Conservation (phyloP, 768 basidiomycete genomes). For the Megacollybia marginata region DNA sequence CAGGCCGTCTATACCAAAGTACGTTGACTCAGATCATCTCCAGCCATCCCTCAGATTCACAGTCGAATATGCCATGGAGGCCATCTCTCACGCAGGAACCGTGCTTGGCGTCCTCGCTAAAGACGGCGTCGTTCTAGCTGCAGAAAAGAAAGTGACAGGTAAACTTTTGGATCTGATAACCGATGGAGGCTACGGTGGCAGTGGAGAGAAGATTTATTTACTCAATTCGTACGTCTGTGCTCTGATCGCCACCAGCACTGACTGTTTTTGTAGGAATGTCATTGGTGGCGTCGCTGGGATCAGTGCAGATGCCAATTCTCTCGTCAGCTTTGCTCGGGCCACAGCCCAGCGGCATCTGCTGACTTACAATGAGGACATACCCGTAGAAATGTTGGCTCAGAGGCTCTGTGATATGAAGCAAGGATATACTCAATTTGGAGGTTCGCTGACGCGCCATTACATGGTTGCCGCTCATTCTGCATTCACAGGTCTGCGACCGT, state of each 20-base stretch:
- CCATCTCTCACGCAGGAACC: slow-evolving; percentile 92
- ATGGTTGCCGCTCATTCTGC: background rate
- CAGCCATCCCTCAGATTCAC: slow-evolving; percentile 5
- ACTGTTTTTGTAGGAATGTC: slow-evolving; percentile 63
- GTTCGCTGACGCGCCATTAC: slow-evolving; percentile 30
- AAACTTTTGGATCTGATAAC: slow-evolving; percentile 92
- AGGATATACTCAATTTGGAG: slow-evolving; percentile 96
- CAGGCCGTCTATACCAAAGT: slow-evolving; percentile 97
- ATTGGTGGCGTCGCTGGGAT: slow-evolving; percentile 93
- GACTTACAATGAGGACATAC: slow-evolving; percentile 94
- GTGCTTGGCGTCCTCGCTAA: slow-evolving; percentile 89
- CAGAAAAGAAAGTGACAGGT: slow-evolving; percentile 97
- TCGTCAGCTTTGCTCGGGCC: slow-evolving; percentile 89
- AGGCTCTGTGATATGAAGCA: slow-evolving; percentile 96
- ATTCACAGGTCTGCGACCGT: slow-evolving; percentile 83
- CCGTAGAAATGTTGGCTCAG: slow-evolving; percentile 92
- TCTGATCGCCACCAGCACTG: slow-evolving; percentile 1
- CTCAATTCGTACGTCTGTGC: slow-evolving; percentile 71
- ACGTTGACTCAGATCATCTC: slow-evolving; percentile 20
- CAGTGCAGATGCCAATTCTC: slow-evolving; percentile 95
- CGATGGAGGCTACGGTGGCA: slow-evolving; percentile 88
- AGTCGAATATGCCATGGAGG: slow-evolving; percentile 99
- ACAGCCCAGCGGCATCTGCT: slow-evolving; percentile 87
- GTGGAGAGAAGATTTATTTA: slow-evolving; percentile 96
- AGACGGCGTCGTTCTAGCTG: slow-evolving; percentile 87